Evolutionary conservation across 2,329 filamentous ascomycete species (phyloP), one percentile per base, ranked within the genome.

Genomic region (Myriangium duriaei): DNA sequence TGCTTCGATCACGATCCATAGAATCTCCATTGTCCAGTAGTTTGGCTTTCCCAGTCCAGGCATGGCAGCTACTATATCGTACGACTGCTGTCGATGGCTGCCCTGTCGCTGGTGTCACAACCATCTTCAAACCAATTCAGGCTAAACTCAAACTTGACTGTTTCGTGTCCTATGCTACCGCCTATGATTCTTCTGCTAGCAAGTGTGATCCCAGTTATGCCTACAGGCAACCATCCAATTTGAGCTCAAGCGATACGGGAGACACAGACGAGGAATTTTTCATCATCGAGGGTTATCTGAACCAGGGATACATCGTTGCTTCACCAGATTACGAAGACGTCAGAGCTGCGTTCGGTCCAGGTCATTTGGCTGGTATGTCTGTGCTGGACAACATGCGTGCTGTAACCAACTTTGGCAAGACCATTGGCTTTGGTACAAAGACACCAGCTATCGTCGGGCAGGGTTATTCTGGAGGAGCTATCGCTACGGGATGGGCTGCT

Each of bases 401-500:
- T 6, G 56, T 60, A 1, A 40, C 58, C 9, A 47, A 51, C 6
- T 53, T 35, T 12, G 38, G 38, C 3, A 34, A 37, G 2, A 50
- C 51, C 4, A 49, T 64, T 0, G 45, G 46, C n/a, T 37, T 54
- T 9, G 35, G 39, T 2, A 46, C 40, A 6, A 32, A 26, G n/a
- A 46, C 38, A 2, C 47, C 49, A 3, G 53, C 45, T 4, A 50
- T 63, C 29, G 58, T 62, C 2, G 51, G 72, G 39, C 71, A 65
- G 62, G 72, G 72, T 0, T 76, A 74, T 46, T 71, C 65, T 1
- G 71, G 72, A 4, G 71, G 71, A 5, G 63, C 63, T 2, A 49
- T 74, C 16, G 68, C 69, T 0, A 64, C 58, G 1, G 67, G 65
- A 17, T 69, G 63, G 59, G 69, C 69, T 0, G 65, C 67, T 11